These are phyloP conservation scores for Rosa multiflora DNA, from an alignment of 306 rosid genomes.

Conservation along the genomic window DNA sequence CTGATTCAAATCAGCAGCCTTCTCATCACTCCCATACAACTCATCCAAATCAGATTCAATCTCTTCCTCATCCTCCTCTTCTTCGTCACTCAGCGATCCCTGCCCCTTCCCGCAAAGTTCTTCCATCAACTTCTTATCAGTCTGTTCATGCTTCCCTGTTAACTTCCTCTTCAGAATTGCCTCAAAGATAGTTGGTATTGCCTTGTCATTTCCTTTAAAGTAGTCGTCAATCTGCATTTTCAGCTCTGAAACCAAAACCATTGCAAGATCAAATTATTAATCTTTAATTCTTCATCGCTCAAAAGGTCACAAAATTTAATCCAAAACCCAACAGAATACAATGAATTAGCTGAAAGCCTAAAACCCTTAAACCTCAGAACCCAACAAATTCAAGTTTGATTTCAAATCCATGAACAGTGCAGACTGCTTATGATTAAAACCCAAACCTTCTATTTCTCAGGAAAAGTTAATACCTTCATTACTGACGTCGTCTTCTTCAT, in stretches of 20 bases:
- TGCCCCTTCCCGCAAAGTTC: slow-evolving; percentile 45
- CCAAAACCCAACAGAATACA: background rate
- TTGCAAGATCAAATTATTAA: background rate
- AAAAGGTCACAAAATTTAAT: background rate
- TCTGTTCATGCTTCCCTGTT: slow-evolving; percentile 52
- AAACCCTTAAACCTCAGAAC: background rate
- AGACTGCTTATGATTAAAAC: background rate
- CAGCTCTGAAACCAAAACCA: slow-evolving; percentile 43
- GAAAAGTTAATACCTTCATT: slow-evolving; percentile 26
- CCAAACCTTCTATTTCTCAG: background rate
- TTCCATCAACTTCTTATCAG: slow-evolving; percentile 51
- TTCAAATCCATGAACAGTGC: background rate
- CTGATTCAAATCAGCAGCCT: slow-evolving; percentile 8
- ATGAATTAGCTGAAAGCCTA: background rate
- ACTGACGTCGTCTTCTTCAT: slow-evolving; percentile 13
- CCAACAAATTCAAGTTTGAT: background rate
- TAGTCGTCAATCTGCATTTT: slow-evolving; percentile 56
- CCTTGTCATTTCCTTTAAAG: slow-evolving; percentile 52
- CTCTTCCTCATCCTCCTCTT: slow-evolving; percentile 38
- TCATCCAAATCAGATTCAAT: slow-evolving; percentile 29
- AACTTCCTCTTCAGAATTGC: slow-evolving; percentile 66
- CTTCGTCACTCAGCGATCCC: slow-evolving; percentile 23
- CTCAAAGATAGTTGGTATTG: slow-evolving; percentile 66
- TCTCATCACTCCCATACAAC: slow-evolving; percentile 21
- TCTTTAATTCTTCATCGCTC: background rate